Evolutionary conservation across 2,329 filamentous ascomycete species (phyloP), one percentile per base, ranked within the genome.

Genomic region (Aspergillus oerlinghausenensis): DNA sequence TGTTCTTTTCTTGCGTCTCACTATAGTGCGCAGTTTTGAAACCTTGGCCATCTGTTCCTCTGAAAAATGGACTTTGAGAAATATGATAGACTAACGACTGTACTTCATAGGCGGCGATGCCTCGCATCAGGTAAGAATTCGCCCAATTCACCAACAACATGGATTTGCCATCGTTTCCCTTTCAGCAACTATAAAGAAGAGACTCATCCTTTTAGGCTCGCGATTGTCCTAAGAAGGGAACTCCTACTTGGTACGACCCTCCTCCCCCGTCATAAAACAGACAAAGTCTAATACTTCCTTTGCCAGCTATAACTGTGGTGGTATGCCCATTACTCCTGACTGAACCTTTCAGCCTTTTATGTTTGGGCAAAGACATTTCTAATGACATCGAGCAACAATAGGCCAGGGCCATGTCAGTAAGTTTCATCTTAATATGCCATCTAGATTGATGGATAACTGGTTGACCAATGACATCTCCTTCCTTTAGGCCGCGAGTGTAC

Each of bases 141-240:
- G 61, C 47, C 54, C 45, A 47, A 19, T 19, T 21, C 43, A 48
- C 17, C 14, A 43, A 11, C 14, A 26, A 25, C 23, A 49, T 11
- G 47, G 26, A 8, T 32, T 35, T 28, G 28, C 19, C 10, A 25
- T 51, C 26, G 9, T 23, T 7, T 9, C 21, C 19, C 21, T 51
- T 40, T 19, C 28, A 40, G 35, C 29, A 40, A 49, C 28, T 54
- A 54, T 48, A 48, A 49, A 64, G 56, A 58, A 69, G 56, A 54
- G 9, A 52, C 60, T 65, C 56, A 66, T 59, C 62, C 59, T 59
- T 59, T 59, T 65, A 91, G 89, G 89, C 89, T 70, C 88, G 89
- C 70, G 89, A 93, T 71, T 94, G 90, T 83, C 90, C 90, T 70
- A 90, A 86, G 82, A 88, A 89, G 79, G 88, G 88, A 68, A 86